phyloP scores from a whole-genome alignment of 768 basidiomycete species.

The Chlorophyllum brunneum region DNA sequence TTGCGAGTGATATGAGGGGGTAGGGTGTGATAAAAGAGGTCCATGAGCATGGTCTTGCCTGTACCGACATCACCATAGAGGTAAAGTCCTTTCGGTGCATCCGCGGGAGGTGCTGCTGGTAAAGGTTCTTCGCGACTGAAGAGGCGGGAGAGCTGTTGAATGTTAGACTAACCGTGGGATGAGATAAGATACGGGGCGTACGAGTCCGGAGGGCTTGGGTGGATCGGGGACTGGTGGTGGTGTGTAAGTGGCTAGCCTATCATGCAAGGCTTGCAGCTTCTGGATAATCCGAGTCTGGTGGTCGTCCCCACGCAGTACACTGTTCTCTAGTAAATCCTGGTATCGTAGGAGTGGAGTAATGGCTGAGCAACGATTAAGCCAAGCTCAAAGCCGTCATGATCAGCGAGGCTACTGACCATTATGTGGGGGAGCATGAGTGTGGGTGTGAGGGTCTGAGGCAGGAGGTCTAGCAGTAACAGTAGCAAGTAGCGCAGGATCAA shows the following conservation, averaged over 20 bases:
- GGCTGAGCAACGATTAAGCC: constrained; percentile 9
- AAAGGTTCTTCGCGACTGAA: constrained; percentile 34
- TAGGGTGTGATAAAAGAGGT: constrained; percentile 87
- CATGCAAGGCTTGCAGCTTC: constrained; percentile 77
- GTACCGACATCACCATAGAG: constrained; percentile 97
- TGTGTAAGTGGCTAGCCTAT: constrained; percentile 63
- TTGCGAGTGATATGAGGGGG: constrained; percentile 63
- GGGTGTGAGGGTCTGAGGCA: not conserved
- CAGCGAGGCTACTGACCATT: not conserved
- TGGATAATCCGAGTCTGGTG: constrained; percentile 84
- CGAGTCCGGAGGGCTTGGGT: constrained; percentile 34
- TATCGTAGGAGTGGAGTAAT: constrained; percentile 44
- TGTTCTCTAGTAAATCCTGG: constrained; percentile 38
- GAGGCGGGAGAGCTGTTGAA: constrained; percentile 41
- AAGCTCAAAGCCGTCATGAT: constrained; percentile 1
- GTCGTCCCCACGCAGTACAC: constrained; percentile 65
- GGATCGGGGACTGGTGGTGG: constrained; percentile 59
- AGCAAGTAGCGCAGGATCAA: constrained; percentile 1
- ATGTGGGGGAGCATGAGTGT: not conserved
- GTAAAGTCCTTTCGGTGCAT: constrained; percentile 84
- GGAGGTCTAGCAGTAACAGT: not conserved
- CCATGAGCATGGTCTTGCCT: constrained; percentile 99
- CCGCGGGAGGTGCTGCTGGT: constrained; percentile 40
- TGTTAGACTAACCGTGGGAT: not conserved
- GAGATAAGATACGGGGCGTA: constrained; percentile 23